Evolutionary conservation across 208 protist genomes (phyloP), one percentile per base, ranked within the genome.

Genomic region (Crithidia expoeki): DNA sequence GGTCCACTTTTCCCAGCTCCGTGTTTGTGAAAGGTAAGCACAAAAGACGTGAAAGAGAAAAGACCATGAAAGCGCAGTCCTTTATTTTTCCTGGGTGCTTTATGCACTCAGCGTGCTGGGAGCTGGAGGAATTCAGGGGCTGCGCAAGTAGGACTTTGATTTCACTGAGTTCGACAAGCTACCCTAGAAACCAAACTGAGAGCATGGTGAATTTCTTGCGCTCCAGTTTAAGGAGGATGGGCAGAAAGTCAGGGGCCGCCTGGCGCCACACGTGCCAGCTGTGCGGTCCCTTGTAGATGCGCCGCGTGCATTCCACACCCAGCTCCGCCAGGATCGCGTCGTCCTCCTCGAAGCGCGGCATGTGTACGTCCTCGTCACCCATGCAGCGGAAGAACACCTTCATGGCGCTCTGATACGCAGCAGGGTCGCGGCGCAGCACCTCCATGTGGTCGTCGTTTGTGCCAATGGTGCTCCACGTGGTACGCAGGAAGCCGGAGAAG

Each of bases 251-350:
- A 1, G 32, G 56, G 7, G 64, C 51, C 11, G 72, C 72, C 34
- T 71, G 52, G 44, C 72, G 72, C 66, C 77, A 82, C 46, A 76
- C 63, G 33, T 82, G 72, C 77, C 77, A 82, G 52, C 60, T 74
- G 60, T 82, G 71, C 33, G 32, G 63, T 19, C 72, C 71, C 2
- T 46, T 11, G 46, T 82, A 82, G 28, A 82, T 36, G 50, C 56
- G 51, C 46, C 77, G 56, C 42, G 58, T 66, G 50, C 59, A 64
- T 23, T 63, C 28, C 69, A 74, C 66, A 27, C 60, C 51, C 14
- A 82, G 32, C 33, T 79, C 72, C 46, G 63, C 36, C 30, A 79
- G 73, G 3, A 79, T 68, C 30, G 42, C 58, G 40, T 72, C 65
- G 67, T 72, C 73, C 30, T 72, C 73, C 52, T 66, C 52, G 56